These are phyloP conservation scores for Pseudopyrenochaeta lycopersici DNA, from an alignment of 2,329 filamentous ascomycete genomes.

Conservation along the genomic window DNA sequence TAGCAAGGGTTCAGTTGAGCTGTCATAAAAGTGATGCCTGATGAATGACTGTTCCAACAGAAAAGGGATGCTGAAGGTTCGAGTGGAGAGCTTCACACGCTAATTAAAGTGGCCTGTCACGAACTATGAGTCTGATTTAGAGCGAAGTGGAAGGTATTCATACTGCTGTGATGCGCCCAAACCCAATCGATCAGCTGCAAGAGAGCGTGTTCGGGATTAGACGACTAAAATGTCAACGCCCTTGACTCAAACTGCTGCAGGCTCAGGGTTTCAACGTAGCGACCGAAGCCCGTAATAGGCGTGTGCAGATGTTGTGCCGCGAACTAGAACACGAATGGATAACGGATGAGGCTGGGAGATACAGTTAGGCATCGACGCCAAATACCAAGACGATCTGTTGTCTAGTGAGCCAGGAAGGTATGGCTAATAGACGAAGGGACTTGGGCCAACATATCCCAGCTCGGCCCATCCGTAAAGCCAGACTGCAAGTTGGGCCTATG, in stretches of 20 bases:
- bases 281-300: conserved; percentile 25
- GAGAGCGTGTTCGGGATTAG: conserved; percentile 18
- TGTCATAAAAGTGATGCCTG: conserved; percentile 22
- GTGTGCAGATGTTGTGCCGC: conserved; percentile 10
- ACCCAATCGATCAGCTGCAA: conserved; percentile 21
- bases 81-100: conserved; percentile 16
- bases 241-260: conserved; percentile 32
- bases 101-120: neutral
- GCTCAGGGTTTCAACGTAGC: conserved; percentile 25
- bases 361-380: conserved; percentile 32
- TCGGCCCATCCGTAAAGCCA: conserved; percentile 40
- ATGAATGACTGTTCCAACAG: conserved; percentile 14
- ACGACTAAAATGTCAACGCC: conserved; percentile 26
- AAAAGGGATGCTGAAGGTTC: conserved; percentile 5
- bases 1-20: conserved; percentile 20
- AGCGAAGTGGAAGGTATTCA: conserved; percentile 26
- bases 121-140: conserved; percentile 1
- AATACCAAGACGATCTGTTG: conserved; percentile 14
- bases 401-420: conserved; percentile 11
- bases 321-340: conserved; percentile 29
- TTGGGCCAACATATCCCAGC: conserved; percentile 11
- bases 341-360: conserved; percentile 24
- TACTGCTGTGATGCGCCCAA: conserved; percentile 21
- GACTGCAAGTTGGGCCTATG: conserved; percentile 29
- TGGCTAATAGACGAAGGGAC: conserved; percentile 11